Evolutionary conservation across 2,329 filamentous ascomycete species (phyloP), one percentile per base, ranked within the genome.

Genomic region (Penicillium sp.): DNA sequence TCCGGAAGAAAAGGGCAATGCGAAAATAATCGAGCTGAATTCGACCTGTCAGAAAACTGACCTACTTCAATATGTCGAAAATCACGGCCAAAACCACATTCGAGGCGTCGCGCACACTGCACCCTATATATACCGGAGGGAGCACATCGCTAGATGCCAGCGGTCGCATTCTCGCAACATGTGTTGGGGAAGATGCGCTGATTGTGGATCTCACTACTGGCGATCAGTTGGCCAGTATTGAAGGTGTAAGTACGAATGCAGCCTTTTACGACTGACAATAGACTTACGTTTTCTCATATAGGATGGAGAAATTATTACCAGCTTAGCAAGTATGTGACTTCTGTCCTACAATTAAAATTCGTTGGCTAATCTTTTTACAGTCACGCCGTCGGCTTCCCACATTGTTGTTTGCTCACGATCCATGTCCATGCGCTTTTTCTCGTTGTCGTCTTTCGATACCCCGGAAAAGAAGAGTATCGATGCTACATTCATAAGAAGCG

Each of bases 81-180:
- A 74, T 81, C 60, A 77, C 77, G 42, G 73, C 81, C 65, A 95
- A 91, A 79, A 97, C 91, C 57, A 96, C 93, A 3, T 99, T 97
- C 72, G 90, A 95, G 68, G 84, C 88, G 58, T 83, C 83, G 62
- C 85, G 88, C 67, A 89, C 91, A 48, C 89, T 99, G 56, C 89
- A 91, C 65, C 94, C 94, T 20, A 93, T 97, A 50, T 97, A 94
- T 70, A 96, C 93, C 1, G 94, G 94, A 55, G 94, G 94, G 45
- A 88, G 89, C 62, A 86, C 96, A 58, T 86, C 90, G 28, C 82
- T 97, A 60, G 91, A 93, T 78, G 83, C 86, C 71, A 84, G 85
- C 74, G 91, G 91, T 52, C 84, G 84, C 65, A 84, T 97, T 61
- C 81, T 99, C 55, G 93, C 91, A 45, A 91, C 91, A 23, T 91